Evolutionary conservation across 2,329 filamentous ascomycete species (phyloP).

Genomic region (Thermoascus crustaceus): DNA sequence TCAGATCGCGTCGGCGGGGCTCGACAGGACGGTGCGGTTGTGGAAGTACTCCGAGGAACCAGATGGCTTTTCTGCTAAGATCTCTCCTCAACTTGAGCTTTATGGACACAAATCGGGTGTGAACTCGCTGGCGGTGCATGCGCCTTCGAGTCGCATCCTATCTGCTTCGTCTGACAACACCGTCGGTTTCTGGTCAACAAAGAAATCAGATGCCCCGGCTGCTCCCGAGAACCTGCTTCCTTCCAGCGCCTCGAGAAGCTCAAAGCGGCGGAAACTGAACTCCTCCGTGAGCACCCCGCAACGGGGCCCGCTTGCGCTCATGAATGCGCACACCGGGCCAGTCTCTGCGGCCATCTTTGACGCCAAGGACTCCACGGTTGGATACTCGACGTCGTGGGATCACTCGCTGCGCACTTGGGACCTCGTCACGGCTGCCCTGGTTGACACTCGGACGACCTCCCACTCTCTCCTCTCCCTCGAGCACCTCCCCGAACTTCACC

Average conservation of each 20-base stretch:
- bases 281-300: slow-evolving; percentile 54
- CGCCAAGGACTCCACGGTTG: slow-evolving; percentile 73
- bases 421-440: slow-evolving; percentile 67
- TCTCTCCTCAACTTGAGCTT: slow-evolving; percentile 70
- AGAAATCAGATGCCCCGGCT: slow-evolving; percentile 64
- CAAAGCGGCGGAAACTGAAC: slow-evolving; percentile 71
- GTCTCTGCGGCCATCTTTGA: slow-evolving; percentile 81
- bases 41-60: slow-evolving; percentile 76
- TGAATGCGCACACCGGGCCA: slow-evolving; percentile 62
- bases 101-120: slow-evolving; percentile 73
- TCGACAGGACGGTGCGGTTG: slow-evolving; percentile 77
- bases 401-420: slow-evolving; percentile 88
- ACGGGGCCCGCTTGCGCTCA: slow-evolving; percentile 68
- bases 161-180: slow-evolving; percentile 77
- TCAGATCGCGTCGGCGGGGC: slow-evolving; percentile 71
- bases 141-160: slow-evolving; percentile 66
- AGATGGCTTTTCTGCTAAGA: slow-evolving; percentile 50
- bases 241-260: slow-evolving; percentile 50
- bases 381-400: slow-evolving; percentile 86
- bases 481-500: slow-evolving; percentile 58
- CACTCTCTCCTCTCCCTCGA: slow-evolving; percentile 74
- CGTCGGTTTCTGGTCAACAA: slow-evolving; percentile 82
- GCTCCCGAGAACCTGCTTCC: slow-evolving; percentile 64
- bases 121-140: slow-evolving; percentile 66
- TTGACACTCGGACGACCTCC: slow-evolving; percentile 74